Evolutionary conservation across 73 alveolate species (phyloP).

Genomic region (Paraurostyla sp.): DNA sequence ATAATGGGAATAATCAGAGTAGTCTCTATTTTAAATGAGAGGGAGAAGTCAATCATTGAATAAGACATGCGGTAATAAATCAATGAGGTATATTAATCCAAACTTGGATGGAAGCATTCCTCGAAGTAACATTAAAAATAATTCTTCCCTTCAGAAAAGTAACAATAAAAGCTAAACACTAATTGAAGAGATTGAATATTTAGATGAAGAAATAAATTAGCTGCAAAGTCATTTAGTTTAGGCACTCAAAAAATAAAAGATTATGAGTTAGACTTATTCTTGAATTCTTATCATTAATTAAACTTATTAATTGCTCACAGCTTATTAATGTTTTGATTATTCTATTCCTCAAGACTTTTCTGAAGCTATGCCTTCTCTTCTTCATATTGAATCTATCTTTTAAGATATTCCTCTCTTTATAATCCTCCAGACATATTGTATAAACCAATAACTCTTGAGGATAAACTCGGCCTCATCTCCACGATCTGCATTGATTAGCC

Average conservation of each 20-base stretch:
- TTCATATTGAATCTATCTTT: not conserved
- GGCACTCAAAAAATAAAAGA: constrained; percentile 1
- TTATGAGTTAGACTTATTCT: not conserved
- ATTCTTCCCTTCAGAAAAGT: not conserved
- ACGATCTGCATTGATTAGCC: constrained; percentile 33
- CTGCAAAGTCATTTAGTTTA: not conserved
- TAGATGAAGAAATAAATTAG: constrained; percentile 31
- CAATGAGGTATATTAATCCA: not conserved
- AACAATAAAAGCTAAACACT: constrained; percentile 1
- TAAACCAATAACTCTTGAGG: not conserved
- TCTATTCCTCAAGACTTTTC: not conserved
- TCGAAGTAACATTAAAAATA: no score
- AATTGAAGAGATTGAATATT: constrained; percentile 18
- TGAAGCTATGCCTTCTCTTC: not conserved
- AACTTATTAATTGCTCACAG: not conserved
- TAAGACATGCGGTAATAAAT: no score
- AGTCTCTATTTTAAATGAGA: no score
- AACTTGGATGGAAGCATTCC: not conserved
- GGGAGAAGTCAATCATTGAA: no score
- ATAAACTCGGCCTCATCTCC: constrained; percentile 46
- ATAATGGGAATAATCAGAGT: no score
- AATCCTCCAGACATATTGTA: not conserved
- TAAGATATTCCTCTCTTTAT: constrained; percentile 16
- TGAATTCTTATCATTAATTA: not conserved
- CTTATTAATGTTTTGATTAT: not conserved